Conservation (phyloP, 1,284 basidiomycete genomes). For the Malassezia slooffiae region DNA sequence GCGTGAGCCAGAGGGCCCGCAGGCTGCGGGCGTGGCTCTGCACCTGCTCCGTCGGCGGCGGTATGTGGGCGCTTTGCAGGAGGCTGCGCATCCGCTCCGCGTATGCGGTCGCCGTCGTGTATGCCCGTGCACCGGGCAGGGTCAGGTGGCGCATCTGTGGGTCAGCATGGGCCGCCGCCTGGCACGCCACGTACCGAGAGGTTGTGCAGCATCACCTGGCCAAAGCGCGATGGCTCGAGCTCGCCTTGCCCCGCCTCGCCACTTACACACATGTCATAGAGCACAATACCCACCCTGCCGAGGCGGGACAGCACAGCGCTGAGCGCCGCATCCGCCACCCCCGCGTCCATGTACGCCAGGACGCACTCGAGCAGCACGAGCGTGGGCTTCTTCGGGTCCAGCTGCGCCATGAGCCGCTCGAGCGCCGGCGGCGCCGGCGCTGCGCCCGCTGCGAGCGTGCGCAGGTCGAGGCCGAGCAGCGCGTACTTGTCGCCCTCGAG, state of each 20-base stretch:
- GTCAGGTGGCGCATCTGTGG: slow-evolving; percentile 25
- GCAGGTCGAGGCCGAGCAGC: slow-evolving; percentile 19
- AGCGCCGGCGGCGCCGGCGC: too few species aligned
- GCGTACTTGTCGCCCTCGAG: slow-evolving; percentile 15
- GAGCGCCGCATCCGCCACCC: slow-evolving; percentile 22
- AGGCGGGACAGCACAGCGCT: slow-evolving; percentile 9
- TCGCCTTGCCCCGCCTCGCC: slow-evolving; percentile 17
- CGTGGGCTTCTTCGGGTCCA: slow-evolving; percentile 22
- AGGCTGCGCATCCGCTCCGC: slow-evolving; percentile 18
- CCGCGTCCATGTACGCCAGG: slow-evolving; percentile 31
- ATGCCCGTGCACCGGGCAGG: slow-evolving; percentile 33
- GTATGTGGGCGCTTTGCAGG: neutral
- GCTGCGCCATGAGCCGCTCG: slow-evolving; percentile 4
- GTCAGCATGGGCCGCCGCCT: neutral
- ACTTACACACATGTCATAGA: slow-evolving; percentile 41
- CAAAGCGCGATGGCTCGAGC: slow-evolving; percentile 23
- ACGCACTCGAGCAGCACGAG: slow-evolving; percentile 44
- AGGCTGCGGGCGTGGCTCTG: slow-evolving; percentile 3
- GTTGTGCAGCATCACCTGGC: slow-evolving; percentile 43
- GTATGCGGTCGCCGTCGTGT: slow-evolving; percentile 24
- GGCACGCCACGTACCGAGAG: slow-evolving; percentile 21
- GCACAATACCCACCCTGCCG: slow-evolving; percentile 14
- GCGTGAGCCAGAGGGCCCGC: slow-evolving; percentile 1
- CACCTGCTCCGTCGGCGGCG: neutral
- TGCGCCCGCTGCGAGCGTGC: neutral